Conservation (phyloP, 352 stramenopile genomes). For the Globisporangium uncinulatum region DNA sequence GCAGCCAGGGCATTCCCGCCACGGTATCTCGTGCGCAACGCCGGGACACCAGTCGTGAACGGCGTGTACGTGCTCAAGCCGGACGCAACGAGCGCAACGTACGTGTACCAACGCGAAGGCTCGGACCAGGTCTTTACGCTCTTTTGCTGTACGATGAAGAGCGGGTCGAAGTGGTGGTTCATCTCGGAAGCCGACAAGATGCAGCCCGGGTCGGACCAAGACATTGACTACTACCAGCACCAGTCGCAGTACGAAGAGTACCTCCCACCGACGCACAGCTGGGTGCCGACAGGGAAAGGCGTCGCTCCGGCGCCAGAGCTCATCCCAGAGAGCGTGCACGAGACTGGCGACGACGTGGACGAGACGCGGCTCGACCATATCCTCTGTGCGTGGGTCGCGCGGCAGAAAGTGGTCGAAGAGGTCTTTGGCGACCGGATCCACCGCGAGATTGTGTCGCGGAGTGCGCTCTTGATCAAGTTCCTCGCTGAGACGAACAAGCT, state of each 20-base stretch:
- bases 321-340: constrained; percentile 52
- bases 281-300: constrained; percentile 80
- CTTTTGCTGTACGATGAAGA: constrained; percentile 98
- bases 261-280: constrained; percentile 87
- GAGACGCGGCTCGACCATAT: constrained; percentile 61
- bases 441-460: constrained; percentile 81
- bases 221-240: constrained; percentile 99
- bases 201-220: constrained; percentile 96
- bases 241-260: constrained; percentile 93
- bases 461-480: constrained; percentile 78
- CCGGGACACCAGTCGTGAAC: constrained; percentile 91
- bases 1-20: constrained; percentile 81
- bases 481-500: constrained; percentile 77
- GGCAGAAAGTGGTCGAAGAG: constrained; percentile 75
- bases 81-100: constrained; percentile 57
- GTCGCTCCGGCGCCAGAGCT: constrained; percentile 64
- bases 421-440: constrained; percentile 89
- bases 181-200: constrained; percentile 96
- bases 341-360: constrained; percentile 47
- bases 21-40: constrained; percentile 85
- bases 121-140: constrained; percentile 88
- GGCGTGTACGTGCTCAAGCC: constrained; percentile 88
- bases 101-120: constrained; percentile 66
- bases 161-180: constrained; percentile 98
- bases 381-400: constrained; percentile 61